A percentile compares a stretch with the other conserved stretches of the same genome.
phyloP scores from a whole-genome alignment of 1,284 basidiomycete genomes.

The Pisolithus thermaeus region DNA sequence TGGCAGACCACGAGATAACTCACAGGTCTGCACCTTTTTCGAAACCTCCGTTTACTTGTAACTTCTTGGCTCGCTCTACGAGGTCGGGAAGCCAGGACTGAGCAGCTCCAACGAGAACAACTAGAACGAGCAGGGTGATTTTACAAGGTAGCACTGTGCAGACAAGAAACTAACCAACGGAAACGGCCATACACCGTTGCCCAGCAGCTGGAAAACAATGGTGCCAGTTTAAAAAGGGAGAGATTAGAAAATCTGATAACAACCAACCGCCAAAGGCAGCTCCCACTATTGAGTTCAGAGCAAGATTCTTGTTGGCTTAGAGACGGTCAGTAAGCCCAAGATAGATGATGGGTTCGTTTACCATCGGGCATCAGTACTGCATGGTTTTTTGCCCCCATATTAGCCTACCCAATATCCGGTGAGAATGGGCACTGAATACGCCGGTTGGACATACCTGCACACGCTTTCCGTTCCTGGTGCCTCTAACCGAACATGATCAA shows the following conservation, averaged over 20 bases:
- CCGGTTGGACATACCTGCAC: conserved; percentile 55
- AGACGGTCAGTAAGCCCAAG: conserved; percentile 3
- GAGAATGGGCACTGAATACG: neutral
- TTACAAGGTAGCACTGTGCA: conserved; percentile 6
- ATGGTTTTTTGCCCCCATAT: conserved; percentile 97
- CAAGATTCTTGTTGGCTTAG: conserved; percentile 88
- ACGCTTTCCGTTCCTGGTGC: conserved; percentile 83
- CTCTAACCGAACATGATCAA: conserved; percentile 39
- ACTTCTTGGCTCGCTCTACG: conserved; percentile 73
- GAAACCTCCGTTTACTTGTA: conserved; percentile 89
- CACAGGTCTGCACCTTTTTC: conserved; percentile 84
- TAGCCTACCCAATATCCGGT: conserved; percentile 48
- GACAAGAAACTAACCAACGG: conserved; percentile 58
- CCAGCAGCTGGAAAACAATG: conserved; percentile 71
- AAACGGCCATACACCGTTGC: conserved; percentile 94
- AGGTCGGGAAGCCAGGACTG: conserved; percentile 85
- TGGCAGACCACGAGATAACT: conserved; percentile 25
- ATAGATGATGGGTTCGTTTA: conserved; percentile 26
- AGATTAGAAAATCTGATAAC: conserved; percentile 13
- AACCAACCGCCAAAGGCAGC: conserved; percentile 88
- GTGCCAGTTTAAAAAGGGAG: conserved; percentile 32
- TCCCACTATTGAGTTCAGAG: conserved; percentile 90
- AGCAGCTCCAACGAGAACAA: conserved; percentile 80
- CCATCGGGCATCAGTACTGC: conserved; percentile 93
- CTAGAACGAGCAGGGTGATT: conserved; percentile 27